Conservation (phyloP, 1,284 basidiomycete genomes). For the Ceratobasidium sp. region DNA sequence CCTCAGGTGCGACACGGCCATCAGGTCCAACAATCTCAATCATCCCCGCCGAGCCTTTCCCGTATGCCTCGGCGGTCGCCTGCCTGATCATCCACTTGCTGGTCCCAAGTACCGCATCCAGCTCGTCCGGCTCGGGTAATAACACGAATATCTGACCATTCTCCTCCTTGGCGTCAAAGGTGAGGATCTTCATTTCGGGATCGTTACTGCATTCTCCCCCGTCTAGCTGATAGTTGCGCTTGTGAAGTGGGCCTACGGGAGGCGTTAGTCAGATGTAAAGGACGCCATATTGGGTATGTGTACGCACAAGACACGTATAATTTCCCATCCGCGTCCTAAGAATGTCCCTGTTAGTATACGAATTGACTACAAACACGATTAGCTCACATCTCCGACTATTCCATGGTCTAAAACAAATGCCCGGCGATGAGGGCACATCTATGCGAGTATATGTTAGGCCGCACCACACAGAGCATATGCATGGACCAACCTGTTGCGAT, state of each 20-base stretch:
- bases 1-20: slow-evolving; percentile 50
- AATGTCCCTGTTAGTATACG: slow-evolving; percentile 61
- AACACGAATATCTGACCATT: slow-evolving; percentile 66
- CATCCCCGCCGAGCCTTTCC: slow-evolving; percentile 60
- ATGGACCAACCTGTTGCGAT: slow-evolving; percentile 70
- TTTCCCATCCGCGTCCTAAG: slow-evolving; percentile 63
- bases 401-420: slow-evolving; percentile 83
- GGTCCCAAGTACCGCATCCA: slow-evolving; percentile 76
- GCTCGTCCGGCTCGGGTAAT: slow-evolving; percentile 69
- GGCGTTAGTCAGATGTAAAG: not conserved
- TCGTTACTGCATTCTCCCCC: slow-evolving; percentile 76
- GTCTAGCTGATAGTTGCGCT: slow-evolving; percentile 74
- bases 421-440: slow-evolving; percentile 73
- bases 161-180: slow-evolving; percentile 72
- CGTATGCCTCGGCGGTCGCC: slow-evolving; percentile 65
- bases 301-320: slow-evolving; percentile 63
- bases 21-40: slow-evolving; percentile 63
- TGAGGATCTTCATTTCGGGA: slow-evolving; percentile 72
- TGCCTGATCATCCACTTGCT: slow-evolving; percentile 72
- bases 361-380: slow-evolving; percentile 51
- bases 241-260: slow-evolving; percentile 73
- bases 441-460: not conserved
- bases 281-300: slow-evolving; percentile 31
- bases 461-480: too few species aligned
- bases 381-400: slow-evolving; percentile 55